Percentiles rank a stretch among this genome's conserved stretches.
Conservation (phyloP, 371 early-diverging fungal genomes). For the Globomyces sp. region DNA sequence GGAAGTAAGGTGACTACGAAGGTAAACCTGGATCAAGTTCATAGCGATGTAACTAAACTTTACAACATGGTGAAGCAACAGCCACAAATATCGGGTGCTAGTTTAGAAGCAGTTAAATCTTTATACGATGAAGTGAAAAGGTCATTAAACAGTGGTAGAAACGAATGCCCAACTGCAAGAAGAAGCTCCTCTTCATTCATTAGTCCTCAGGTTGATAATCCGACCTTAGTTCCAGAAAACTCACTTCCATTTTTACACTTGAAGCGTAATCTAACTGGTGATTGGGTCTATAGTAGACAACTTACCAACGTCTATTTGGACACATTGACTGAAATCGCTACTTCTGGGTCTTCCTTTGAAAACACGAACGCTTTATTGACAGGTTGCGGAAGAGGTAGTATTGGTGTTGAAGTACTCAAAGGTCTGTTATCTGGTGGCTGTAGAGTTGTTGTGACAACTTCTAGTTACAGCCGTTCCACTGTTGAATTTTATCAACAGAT, state of each 20-base stretch:
- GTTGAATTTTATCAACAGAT: conserved; percentile 87
- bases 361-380: conserved; percentile 83
- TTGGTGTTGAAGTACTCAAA: conserved; percentile 85
- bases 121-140: conserved; percentile 73
- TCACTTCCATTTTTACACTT: conserved; percentile 79
- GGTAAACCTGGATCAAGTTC: conserved; percentile 72
- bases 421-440: conserved; percentile 90
- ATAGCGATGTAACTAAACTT: conserved; percentile 73
- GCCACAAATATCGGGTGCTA: conserved; percentile 64
- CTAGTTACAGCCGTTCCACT: conserved; percentile 78
- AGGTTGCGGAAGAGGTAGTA: conserved; percentile 90
- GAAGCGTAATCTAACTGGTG: conserved; percentile 48
- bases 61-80: conserved; percentile 77
- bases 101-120: conserved; percentile 67
- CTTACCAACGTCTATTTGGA: conserved; percentile 72
- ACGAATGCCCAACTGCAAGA: conserved; percentile 41
- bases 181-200: conserved; percentile 34
- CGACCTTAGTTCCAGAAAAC: conserved; percentile 51
- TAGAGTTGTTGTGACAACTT: conserved; percentile 89
- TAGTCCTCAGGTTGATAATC: conserved; percentile 25
- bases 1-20: conserved; percentile 69
- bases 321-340: conserved; percentile 67
- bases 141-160: conserved; percentile 70
- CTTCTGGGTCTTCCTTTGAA: conserved; percentile 78
- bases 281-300: conserved; percentile 71